Percentiles rank a stretch among this genome's conserved stretches.
phyloP scores from a whole-genome alignment of 257 asterid species.

The Primulina huaijiensis region DNA sequence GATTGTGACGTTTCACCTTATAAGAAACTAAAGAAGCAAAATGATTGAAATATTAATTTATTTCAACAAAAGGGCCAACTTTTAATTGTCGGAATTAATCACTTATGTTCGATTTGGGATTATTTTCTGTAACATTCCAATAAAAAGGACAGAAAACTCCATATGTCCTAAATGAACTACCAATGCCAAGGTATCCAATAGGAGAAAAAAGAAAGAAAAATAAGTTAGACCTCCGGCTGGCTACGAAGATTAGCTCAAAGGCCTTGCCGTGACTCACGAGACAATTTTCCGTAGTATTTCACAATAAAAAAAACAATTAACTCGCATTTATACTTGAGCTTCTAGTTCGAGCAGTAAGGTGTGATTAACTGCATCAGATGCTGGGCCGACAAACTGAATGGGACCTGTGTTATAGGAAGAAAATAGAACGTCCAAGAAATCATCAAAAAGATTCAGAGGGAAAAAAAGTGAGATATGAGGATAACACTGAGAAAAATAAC shows the following conservation, averaged over 20 bases:
- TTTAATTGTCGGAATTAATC: too few relatives aligned
- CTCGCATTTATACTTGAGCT: constrained; percentile 33
- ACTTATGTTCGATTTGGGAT: not conserved
- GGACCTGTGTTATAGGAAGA: constrained; percentile 52
- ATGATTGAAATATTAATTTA: not conserved
- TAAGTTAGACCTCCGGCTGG: not conserved
- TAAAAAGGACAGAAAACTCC: constrained; percentile 6
- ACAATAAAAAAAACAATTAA: not conserved
- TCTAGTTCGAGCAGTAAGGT: constrained; percentile 84
- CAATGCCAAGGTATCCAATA: too few relatives aligned
- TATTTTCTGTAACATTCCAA: not conserved
- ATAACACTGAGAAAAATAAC: too few relatives aligned
- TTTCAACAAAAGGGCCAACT: too few relatives aligned
- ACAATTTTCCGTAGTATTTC: not conserved
- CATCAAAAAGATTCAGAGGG: not conserved
- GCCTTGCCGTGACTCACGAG: not conserved
- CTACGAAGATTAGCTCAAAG: not conserved
- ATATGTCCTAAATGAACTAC: not conserved
- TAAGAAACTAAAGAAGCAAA: not conserved
- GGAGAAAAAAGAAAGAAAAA: not conserved
- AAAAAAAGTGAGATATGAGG: not conserved
- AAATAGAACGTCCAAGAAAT: not conserved
- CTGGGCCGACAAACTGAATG: constrained; percentile 83
- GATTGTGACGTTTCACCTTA: not conserved
- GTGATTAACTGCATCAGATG: constrained; percentile 60